These are phyloP conservation scores for Huntiella bhutanensis DNA, from an alignment of 2,329 filamentous ascomycete species.

Conservation along the genomic window DNA sequence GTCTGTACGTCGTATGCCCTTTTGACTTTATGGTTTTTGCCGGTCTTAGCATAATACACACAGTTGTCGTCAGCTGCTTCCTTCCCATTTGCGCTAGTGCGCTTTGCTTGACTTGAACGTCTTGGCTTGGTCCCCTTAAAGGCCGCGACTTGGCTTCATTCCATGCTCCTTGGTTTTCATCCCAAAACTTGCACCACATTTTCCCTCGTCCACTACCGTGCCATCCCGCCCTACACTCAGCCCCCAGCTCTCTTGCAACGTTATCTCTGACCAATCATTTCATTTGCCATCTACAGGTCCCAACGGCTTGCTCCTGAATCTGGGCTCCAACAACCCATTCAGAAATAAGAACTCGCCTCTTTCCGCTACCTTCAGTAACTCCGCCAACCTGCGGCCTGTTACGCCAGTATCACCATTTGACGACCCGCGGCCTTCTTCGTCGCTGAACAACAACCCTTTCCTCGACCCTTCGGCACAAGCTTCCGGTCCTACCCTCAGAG, in stretches of 20 bases:
- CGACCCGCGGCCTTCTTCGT: constrained; percentile 34
- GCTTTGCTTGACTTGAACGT: background rate
- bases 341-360: constrained; percentile 49
- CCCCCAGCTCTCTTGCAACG: constrained; percentile 23
- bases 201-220: background rate
- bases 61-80: background rate
- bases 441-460: constrained; percentile 64
- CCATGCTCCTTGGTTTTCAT: constrained; percentile 5
- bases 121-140: too few relatives aligned
- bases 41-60: background rate
- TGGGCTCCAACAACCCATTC: constrained; percentile 69
- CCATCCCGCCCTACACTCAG: background rate
- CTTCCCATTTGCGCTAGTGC: background rate
- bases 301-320: constrained; percentile 38
- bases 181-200: background rate
- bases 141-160: background rate
- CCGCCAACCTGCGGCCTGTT: constrained; percentile 16
- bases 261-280: constrained; percentile 24
- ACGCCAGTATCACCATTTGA: constrained; percentile 38
- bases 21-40: background rate
- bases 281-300: constrained; percentile 22
- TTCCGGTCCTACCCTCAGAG: background rate
- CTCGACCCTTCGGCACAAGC: constrained; percentile 30
- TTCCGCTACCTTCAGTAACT: constrained; percentile 16
- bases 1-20: background rate